Percentiles rank a stretch among this genome's conserved stretches.
Evolutionary conservation across 768 basidiomycete species (phyloP).

Genomic region (Leccinum subgranulosum): DNA sequence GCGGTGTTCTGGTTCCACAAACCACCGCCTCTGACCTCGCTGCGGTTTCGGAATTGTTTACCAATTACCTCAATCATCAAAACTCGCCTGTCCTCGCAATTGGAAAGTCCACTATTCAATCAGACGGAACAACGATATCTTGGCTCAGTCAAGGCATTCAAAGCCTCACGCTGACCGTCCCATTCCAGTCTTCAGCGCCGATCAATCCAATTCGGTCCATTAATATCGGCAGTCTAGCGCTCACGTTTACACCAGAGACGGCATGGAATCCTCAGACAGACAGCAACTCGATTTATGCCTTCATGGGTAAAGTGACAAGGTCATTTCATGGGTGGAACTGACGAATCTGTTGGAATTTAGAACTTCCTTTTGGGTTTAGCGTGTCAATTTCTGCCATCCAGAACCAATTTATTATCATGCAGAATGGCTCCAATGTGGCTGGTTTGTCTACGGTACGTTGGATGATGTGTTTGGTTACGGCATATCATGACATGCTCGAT

Average conservation of each 20-base stretch:
- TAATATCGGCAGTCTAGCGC: constrained; percentile 54
- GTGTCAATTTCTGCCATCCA: constrained; percentile 56
- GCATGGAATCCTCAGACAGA: constrained; percentile 59
- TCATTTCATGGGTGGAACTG: background rate
- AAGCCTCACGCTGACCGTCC: constrained; percentile 56
- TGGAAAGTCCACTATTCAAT: constrained; percentile 56
- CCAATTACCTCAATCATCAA: constrained; percentile 66
- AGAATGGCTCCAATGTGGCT: constrained; percentile 50
- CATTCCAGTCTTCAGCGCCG: constrained; percentile 47
- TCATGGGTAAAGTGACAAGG: constrained; percentile 41
- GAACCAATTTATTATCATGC: constrained; percentile 62
- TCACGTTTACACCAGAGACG: constrained; percentile 49
- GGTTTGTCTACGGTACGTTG: constrained; percentile 53
- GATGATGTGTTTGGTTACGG: background rate
- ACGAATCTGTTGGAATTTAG: constrained; percentile 31
- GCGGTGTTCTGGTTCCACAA: constrained; percentile 55
- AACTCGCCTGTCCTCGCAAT: constrained; percentile 54
- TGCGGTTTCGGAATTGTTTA: constrained; percentile 61
- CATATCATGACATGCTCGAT: background rate
- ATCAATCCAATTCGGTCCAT: constrained; percentile 68
- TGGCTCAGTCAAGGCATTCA: constrained; percentile 67
- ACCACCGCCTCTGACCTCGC: constrained; percentile 42
- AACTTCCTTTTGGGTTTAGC: constrained; percentile 69
- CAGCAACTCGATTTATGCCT: constrained; percentile 58
- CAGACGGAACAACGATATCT: constrained; percentile 53